Evolutionary conservation across 345 rosid genomes (phyloP).

Genomic region (Eucalyptus shirleyi): DNA sequence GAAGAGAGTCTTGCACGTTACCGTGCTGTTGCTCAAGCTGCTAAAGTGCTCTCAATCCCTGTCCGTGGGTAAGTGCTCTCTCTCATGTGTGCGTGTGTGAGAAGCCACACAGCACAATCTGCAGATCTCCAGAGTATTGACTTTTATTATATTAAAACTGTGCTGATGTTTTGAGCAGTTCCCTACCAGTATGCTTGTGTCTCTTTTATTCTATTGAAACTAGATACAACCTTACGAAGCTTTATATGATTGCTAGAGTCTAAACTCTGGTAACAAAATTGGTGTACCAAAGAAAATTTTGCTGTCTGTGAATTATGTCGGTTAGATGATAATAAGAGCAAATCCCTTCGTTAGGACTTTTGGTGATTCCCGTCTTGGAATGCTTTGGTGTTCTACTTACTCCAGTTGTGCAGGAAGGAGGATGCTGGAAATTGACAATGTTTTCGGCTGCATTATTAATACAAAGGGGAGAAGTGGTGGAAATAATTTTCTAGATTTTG

Average conservation of each 20-base stretch:
- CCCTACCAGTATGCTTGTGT: background rate
- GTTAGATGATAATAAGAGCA: background rate
- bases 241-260: background rate
- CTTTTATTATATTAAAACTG: background rate
- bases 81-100: background rate
- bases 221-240: background rate
- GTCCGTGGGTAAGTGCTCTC: conserved; percentile 50
- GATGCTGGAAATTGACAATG: background rate
- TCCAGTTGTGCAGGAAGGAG: background rate
- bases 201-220: background rate
- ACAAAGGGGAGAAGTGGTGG: background rate
- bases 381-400: background rate
- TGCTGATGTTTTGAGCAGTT: background rate
- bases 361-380: background rate
- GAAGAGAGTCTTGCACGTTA: conserved; percentile 69
- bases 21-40: conserved; percentile 40
- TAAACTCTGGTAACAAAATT: background rate
- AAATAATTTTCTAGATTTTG: background rate
- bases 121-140: background rate
- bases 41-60: conserved; percentile 44
- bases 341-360: background rate
- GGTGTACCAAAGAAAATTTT: background rate
- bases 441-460: background rate
- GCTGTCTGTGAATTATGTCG: background rate
- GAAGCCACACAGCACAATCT: background rate